These are phyloP conservation scores for Hymenoscyphus infarciens DNA, from an alignment of 2,329 filamentous ascomycete genomes.

Conservation along the genomic window DNA sequence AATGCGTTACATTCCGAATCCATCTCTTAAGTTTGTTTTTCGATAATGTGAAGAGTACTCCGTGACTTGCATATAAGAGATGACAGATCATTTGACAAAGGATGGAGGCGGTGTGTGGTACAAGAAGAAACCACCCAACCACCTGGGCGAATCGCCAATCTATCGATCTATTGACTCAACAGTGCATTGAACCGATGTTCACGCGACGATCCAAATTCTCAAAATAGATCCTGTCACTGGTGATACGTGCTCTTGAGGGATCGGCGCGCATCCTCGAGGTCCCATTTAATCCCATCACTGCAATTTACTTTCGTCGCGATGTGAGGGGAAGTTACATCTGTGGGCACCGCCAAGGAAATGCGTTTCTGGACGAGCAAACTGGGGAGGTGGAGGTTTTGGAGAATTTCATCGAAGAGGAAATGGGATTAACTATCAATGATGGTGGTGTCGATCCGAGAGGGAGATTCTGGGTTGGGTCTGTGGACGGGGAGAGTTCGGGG, in stretches of 20 bases:
- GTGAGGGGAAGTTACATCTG: slow-evolving; percentile 18
- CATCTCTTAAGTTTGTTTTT: neutral
- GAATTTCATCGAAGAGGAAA: slow-evolving; percentile 8
- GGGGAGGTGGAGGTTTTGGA: slow-evolving; percentile 8
- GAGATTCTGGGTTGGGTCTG: slow-evolving; percentile 9
- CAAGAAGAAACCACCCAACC: slow-evolving; percentile 7
- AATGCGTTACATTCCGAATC: neutral
- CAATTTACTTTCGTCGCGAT: slow-evolving; percentile 7
- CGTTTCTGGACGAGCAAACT: slow-evolving; percentile 8
- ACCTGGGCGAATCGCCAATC: slow-evolving; percentile 11
- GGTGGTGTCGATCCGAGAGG: slow-evolving; percentile 10
- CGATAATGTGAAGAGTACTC: neutral
- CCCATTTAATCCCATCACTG: slow-evolving; percentile 6
- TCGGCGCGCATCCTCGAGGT: slow-evolving; percentile 5
- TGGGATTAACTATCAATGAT: slow-evolving; percentile 9
- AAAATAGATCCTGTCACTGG: slow-evolving; percentile 10
- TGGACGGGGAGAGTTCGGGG: neutral
- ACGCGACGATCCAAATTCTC: slow-evolving; percentile 9
- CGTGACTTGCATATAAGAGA: slow-evolving; percentile 7
- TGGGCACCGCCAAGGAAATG: slow-evolving; percentile 10
- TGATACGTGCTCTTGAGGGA: slow-evolving; percentile 3
- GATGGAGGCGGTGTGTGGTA: slow-evolving; percentile 8
- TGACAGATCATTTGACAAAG: neutral
- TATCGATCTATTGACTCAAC: slow-evolving; percentile 8
- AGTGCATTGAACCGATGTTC: slow-evolving; percentile 12